Conservation (phyloP, 371 early-diverging fungal species). For the Rhizopus arrhizus region DNA sequence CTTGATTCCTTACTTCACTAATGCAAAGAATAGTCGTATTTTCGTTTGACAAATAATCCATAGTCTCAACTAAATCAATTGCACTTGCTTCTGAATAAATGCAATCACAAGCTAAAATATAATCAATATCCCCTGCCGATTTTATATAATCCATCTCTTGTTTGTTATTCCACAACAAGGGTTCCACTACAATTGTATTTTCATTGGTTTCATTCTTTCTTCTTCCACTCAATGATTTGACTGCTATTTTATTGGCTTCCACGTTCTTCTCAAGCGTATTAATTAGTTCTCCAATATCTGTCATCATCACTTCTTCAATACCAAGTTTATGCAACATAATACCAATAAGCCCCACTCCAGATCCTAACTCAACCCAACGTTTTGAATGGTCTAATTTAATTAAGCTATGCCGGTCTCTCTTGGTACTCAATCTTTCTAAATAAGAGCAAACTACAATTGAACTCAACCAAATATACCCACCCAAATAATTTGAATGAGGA, state of each 20-base stretch:
- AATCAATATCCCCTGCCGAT: conserved; percentile 44
- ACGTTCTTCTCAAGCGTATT: conserved; percentile 50
- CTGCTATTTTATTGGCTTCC: conserved; percentile 39
- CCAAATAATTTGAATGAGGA: conserved; percentile 51
- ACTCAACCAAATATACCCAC: conserved; percentile 52
- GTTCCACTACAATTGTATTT: conserved; percentile 34
- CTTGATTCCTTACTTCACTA: conserved; percentile 56
- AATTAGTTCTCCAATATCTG: conserved; percentile 51
- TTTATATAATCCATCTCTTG: conserved; percentile 37
- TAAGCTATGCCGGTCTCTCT: conserved; percentile 35
- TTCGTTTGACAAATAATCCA: conserved; percentile 40
- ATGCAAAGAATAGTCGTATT: conserved; percentile 50
- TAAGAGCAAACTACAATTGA: conserved; percentile 53
- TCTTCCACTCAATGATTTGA: conserved; percentile 44
- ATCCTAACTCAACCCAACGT: conserved; percentile 56
- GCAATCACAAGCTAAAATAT: conserved; percentile 57
- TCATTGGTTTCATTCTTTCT: conserved; percentile 34
- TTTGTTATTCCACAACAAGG: conserved; percentile 51
- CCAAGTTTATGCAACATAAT: conserved; percentile 51
- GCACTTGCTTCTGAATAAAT: conserved; percentile 61
- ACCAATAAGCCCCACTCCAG: conserved; percentile 56
- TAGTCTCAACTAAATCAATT: conserved; percentile 49
- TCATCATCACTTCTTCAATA: conserved; percentile 46
- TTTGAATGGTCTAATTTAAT: conserved; percentile 43
- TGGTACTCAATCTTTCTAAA: conserved; percentile 34